Evolutionary conservation across 495 filamentous ascomycete species (phyloP).

Genomic region (Neurospora sp.): DNA sequence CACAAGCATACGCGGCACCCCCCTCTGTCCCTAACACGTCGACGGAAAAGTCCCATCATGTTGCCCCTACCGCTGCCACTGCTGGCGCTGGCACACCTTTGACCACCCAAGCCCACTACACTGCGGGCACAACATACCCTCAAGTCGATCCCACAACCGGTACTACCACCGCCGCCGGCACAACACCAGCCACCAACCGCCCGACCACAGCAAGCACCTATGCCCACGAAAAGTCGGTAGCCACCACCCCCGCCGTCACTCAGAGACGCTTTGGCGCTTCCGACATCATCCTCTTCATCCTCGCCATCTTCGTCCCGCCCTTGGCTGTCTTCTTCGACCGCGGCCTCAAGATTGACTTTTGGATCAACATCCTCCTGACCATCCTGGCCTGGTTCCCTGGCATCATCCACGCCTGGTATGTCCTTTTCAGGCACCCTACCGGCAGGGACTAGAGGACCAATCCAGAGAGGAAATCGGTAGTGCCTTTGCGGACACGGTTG

Average conservation of each 20-base stretch:
- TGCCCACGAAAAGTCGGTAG: background rate
- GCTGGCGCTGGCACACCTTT: background rate
- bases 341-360: conserved; percentile 70
- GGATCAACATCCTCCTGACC: conserved; percentile 82
- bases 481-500: background rate
- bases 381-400: conserved; percentile 74
- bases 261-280: conserved; percentile 1
- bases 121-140: background rate
- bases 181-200: background rate
- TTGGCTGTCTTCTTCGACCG: conserved; percentile 87
- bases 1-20: background rate
- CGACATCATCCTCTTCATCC: conserved; percentile 11
- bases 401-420: conserved; percentile 60
- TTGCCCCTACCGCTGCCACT: background rate
- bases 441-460: background rate
- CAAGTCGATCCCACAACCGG: background rate
- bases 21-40: background rate
- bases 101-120: background rate
- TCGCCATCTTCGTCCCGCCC: conserved; percentile 80
- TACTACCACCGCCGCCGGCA: background rate
- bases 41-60: background rate
- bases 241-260: background rate
- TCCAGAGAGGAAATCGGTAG: conserved; percentile 13
- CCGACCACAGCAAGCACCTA: background rate
- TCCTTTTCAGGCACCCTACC: background rate